Percentiles rank a stretch among this genome's conserved stretches.
These are phyloP conservation scores for Trichosanthes cucumerina DNA, from an alignment of 306 rosid genomes.

Conservation along the genomic window DNA sequence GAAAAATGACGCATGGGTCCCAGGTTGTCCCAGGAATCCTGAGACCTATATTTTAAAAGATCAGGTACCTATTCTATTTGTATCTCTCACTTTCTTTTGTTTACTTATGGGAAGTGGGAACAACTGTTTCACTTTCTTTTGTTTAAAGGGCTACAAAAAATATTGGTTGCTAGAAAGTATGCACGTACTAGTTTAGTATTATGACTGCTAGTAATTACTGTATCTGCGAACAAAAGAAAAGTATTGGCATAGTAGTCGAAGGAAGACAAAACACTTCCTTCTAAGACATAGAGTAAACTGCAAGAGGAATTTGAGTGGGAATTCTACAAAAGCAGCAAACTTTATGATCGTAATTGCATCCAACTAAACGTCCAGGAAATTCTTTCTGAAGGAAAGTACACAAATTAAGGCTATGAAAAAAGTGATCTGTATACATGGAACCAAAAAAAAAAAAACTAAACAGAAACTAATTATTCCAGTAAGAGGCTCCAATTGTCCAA, in stretches of 20 bases:
- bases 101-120: neutral
- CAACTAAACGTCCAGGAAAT: neutral
- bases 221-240: neutral
- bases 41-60: constrained; percentile 68
- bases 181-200: neutral
- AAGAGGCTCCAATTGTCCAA: neutral
- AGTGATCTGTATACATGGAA: too few relatives aligned
- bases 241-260: neutral
- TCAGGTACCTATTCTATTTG: constrained; percentile 28
- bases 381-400: neutral
- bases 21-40: constrained; percentile 76
- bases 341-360: neutral
- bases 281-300: neutral
- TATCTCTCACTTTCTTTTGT: neutral
- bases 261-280: neutral
- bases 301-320: neutral
- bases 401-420: neutral
- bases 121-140: neutral
- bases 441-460: too few relatives aligned
- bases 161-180: neutral
- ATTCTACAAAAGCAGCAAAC: neutral
- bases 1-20: constrained; percentile 50
- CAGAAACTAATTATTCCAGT: neutral
- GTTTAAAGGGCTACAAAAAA: neutral
- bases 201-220: neutral